Evolutionary conservation across 148 eudicot genomes (phyloP).

Genomic region (Fagopyrum homotropicum): DNA sequence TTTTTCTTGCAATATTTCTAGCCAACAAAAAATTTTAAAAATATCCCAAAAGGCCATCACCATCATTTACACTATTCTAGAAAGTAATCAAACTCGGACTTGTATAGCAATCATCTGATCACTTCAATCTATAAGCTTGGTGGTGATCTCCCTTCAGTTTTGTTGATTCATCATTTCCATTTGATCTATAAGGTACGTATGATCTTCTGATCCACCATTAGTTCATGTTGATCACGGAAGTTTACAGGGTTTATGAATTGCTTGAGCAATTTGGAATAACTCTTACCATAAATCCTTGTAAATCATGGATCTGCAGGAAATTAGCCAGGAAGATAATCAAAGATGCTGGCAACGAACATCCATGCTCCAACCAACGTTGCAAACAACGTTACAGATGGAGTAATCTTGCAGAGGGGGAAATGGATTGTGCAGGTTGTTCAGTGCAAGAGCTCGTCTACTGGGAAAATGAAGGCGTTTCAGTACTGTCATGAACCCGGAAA

Average conservation of each 20-base stretch:
- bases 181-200: not conserved
- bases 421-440: not conserved
- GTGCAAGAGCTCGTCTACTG: not conserved
- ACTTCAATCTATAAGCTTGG: not conserved
- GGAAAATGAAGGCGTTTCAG: not conserved
- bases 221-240: not conserved
- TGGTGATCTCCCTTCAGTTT: not conserved
- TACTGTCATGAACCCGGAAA: not conserved
- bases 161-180: not conserved
- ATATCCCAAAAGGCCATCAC: conserved; percentile 1
- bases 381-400: not conserved
- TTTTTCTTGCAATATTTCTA: not conserved
- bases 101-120: not conserved
- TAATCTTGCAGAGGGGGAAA: not conserved
- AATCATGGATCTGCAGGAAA: not conserved
- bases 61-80: not conserved
- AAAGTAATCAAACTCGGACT: not conserved
- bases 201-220: not conserved
- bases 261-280: not conserved
- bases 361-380: not conserved
- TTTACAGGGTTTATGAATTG: not conserved
- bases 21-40: not conserved
- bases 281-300: not conserved
- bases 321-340: not conserved
- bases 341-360: not conserved